These are phyloP conservation scores for Rubia occidens DNA, from an alignment of 305 asterid species.

Conservation along the genomic window DNA sequence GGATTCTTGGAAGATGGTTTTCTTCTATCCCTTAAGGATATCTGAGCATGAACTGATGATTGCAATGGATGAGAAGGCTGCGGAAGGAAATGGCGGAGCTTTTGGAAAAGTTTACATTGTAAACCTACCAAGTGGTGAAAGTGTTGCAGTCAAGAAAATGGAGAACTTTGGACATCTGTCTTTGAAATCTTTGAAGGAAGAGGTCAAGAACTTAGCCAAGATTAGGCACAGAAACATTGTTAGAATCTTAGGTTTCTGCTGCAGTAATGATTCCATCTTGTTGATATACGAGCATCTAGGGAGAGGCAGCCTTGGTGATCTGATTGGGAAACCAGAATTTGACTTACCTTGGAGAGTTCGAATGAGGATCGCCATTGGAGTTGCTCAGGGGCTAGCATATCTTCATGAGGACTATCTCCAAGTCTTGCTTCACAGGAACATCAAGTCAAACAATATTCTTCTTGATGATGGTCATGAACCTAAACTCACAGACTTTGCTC, in stretches of 20 bases:
- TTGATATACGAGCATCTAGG: slow-evolving; percentile 63
- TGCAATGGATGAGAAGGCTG: slow-evolving; percentile 59
- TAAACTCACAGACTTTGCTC: slow-evolving; percentile 60
- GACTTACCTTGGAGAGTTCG: slow-evolving; percentile 53
- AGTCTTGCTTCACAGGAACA: slow-evolving; percentile 56
- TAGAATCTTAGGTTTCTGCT: slow-evolving; percentile 66
- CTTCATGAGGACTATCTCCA: slow-evolving; percentile 72
- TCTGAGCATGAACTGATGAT: slow-evolving; percentile 53
- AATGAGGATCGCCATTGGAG: slow-evolving; percentile 56
- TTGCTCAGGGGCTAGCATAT: slow-evolving; percentile 80
- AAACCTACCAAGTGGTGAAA: slow-evolving; percentile 66
- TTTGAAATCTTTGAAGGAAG: slow-evolving; percentile 47
- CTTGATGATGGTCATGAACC: slow-evolving; percentile 68
- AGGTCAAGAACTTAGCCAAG: slow-evolving; percentile 68
- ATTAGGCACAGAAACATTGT: slow-evolving; percentile 63
- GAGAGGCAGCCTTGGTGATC: slow-evolving; percentile 68
- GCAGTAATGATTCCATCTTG: slow-evolving; percentile 46
- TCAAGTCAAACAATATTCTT: slow-evolving; percentile 62
- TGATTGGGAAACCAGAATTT: slow-evolving; percentile 35
- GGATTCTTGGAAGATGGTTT: slow-evolving; percentile 51
- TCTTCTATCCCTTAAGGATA: slow-evolving; percentile 74
- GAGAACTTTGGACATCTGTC: slow-evolving; percentile 37
- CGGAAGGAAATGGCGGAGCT: slow-evolving; percentile 38
- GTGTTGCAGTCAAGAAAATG: slow-evolving; percentile 57
- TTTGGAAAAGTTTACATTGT: slow-evolving; percentile 61